A percentile compares a stretch with the other conserved stretches of the same genome.
phyloP scores from a whole-genome alignment of 2,329 filamentous ascomycete species.

The Xylaria sp. region DNA sequence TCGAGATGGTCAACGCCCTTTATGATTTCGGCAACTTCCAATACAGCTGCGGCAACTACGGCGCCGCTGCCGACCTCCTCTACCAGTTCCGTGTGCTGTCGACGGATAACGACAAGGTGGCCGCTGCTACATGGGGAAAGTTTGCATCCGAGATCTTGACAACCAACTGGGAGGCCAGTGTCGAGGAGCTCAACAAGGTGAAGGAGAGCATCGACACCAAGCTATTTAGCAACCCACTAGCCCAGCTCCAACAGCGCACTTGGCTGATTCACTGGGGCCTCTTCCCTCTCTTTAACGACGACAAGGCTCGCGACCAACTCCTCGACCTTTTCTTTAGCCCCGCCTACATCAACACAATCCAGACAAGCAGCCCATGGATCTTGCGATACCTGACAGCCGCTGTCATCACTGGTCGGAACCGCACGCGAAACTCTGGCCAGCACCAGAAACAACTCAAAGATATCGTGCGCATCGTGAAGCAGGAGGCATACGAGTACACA shows the following conservation, averaged over 20 bases:
- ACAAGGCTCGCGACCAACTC: slow-evolving; percentile 87
- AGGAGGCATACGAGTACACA: slow-evolving; percentile 97
- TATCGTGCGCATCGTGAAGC: slow-evolving; percentile 91
- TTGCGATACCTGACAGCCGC: slow-evolving; percentile 92
- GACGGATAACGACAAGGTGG: slow-evolving; percentile 97
- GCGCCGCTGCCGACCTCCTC: slow-evolving; percentile 87
- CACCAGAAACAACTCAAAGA: slow-evolving; percentile 99
- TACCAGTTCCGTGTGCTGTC: slow-evolving; percentile 98
- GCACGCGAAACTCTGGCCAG: slow-evolving; percentile 80
- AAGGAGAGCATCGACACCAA: slow-evolving; percentile 93
- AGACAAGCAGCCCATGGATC: slow-evolving; percentile 97
- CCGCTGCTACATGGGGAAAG: slow-evolving; percentile 97
- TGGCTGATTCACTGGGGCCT: slow-evolving; percentile 99
- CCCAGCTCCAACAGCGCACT: slow-evolving; percentile 94
- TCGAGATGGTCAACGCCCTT: slow-evolving; percentile 94
- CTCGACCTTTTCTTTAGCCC: slow-evolving; percentile 98
- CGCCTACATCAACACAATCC: slow-evolving; percentile 99
- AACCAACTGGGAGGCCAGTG: slow-evolving; percentile 92
- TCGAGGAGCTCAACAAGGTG: slow-evolving; percentile 91
- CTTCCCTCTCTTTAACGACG: slow-evolving; percentile 99
- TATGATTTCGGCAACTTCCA: slow-evolving; percentile 97
- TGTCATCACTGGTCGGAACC: slow-evolving; percentile 91
- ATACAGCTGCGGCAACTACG: slow-evolving; percentile 97
- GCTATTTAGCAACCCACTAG: slow-evolving; percentile 95
- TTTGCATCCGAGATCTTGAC: slow-evolving; percentile 95